Evolutionary conservation across 192 early-diverging fungal genomes (phyloP).

Genomic region (Allomyces arbusculus): DNA sequence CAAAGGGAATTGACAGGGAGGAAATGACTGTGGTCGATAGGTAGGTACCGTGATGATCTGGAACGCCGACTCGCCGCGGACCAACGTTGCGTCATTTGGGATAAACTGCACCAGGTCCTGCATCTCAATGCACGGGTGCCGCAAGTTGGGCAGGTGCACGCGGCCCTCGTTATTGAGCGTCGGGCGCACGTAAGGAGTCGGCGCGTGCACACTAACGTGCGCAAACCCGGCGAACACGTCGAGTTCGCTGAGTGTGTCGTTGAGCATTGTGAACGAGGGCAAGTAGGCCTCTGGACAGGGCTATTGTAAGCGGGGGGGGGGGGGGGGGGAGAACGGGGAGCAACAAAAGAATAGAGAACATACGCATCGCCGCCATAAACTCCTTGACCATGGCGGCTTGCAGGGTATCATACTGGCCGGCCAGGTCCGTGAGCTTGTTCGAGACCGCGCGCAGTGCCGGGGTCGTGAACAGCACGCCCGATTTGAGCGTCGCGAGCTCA

Average conservation of each 20-base stretch:
- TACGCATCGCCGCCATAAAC: conserved; percentile 63
- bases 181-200: conserved; percentile 66
- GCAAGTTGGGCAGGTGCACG: conserved; percentile 41
- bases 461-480: conserved; percentile 76
- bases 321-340: too few species aligned
- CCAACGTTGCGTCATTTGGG: conserved; percentile 70
- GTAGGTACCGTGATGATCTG: conserved; percentile 50
- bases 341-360: too few species aligned
- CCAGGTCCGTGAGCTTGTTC: conserved; percentile 32
- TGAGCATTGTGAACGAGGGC: conserved; percentile 55
- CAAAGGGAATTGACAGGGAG: too few species aligned
- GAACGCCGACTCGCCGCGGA: conserved; percentile 49
- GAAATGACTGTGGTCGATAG: too few species aligned
- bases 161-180: conserved; percentile 42
- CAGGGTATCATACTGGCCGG: conserved; percentile 38
- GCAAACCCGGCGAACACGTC: conserved; percentile 83
- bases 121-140: conserved; percentile 87
- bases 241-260: conserved; percentile 52
- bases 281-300: conserved; percentile 40
- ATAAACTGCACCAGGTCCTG: conserved; percentile 85
- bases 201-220: conserved; percentile 61
- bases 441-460: conserved; percentile 40
- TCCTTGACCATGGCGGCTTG: conserved; percentile 65
- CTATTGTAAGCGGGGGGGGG: not conserved
- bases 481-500: conserved; percentile 73